Percentiles rank a stretch among this genome's conserved stretches.
phyloP scores from a whole-genome alignment of 441 rosid genomes.

The Brassica balearica region DNA sequence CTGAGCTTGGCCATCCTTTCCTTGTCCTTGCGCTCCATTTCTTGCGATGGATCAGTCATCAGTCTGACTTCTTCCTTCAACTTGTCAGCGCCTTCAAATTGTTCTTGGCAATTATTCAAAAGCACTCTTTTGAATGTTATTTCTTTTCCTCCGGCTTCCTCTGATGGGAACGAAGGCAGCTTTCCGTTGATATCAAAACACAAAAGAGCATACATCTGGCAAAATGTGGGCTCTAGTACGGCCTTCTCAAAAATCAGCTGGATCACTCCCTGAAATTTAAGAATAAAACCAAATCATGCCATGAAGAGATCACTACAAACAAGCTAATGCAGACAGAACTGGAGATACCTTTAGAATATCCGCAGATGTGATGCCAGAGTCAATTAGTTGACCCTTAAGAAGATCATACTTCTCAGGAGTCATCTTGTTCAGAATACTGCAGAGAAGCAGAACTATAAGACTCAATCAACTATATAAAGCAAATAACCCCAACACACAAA shows the following conservation, averaged over 20 bases:
- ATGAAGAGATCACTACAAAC: background rate
- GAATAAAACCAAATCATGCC: background rate
- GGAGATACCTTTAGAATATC: background rate
- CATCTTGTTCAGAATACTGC: constrained; percentile 5
- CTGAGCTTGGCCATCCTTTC: constrained; percentile 2
- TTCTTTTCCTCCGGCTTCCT: constrained; percentile 1
- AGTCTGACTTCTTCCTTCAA: background rate
- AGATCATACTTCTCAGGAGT: constrained; percentile 7
- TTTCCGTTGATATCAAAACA: constrained; percentile 3
- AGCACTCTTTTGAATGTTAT: background rate
- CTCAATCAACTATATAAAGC: background rate
- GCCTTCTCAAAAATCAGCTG: constrained; percentile 8
- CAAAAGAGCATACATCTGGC: background rate
- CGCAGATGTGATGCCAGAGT: background rate
- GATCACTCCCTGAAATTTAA: constrained; percentile 1
- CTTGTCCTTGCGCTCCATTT: background rate
- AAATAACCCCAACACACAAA: background rate
- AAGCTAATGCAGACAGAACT: background rate
- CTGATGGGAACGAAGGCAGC: constrained; percentile 7
- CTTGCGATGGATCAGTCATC: background rate
- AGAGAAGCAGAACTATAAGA: background rate
- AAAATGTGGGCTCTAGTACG: background rate
- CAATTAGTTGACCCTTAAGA: background rate
- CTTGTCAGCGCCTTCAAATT: background rate
- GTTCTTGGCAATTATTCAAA: constrained; percentile 2